phyloP scores from a whole-genome alignment of 768 basidiomycete species.

The Russula virescens region DNA sequence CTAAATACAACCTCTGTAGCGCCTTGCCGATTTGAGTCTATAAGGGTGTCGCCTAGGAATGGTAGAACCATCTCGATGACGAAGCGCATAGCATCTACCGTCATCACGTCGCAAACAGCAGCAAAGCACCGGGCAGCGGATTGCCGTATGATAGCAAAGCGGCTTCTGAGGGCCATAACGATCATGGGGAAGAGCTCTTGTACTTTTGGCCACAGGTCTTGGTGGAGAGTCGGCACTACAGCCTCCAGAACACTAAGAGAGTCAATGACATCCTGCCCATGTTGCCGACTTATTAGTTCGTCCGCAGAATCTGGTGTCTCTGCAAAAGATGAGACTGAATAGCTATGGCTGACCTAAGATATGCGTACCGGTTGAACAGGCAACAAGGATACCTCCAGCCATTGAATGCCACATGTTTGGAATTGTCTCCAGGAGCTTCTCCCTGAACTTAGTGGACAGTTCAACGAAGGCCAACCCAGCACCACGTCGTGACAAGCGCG shows the following conservation, averaged over 20 bases:
- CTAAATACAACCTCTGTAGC: conserved; percentile 87
- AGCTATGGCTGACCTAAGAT: background rate
- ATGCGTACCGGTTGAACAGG: conserved; percentile 58
- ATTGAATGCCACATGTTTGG: conserved; percentile 96
- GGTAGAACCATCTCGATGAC: conserved; percentile 86
- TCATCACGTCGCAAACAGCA: conserved; percentile 81
- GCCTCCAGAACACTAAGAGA: conserved; percentile 85
- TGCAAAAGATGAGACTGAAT: background rate
- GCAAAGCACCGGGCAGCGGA: conserved; percentile 84
- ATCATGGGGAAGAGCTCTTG: conserved; percentile 70
- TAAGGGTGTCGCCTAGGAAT: conserved; percentile 69
- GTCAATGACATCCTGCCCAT: conserved; percentile 89
- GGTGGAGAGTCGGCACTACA: conserved; percentile 68
- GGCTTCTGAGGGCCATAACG: conserved; percentile 71
- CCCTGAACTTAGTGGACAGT: conserved; percentile 71
- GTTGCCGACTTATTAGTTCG: conserved; percentile 57
- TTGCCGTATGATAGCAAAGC: conserved; percentile 86
- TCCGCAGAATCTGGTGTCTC: conserved; percentile 54
- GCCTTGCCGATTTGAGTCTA: conserved; percentile 77
- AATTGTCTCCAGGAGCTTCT: conserved; percentile 64
- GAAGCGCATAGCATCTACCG: conserved; percentile 77
- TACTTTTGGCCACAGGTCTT: conserved; percentile 63
- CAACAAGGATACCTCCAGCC: conserved; percentile 66
- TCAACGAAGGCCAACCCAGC: conserved; percentile 78
- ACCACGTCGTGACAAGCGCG: conserved; percentile 75